Evolutionary conservation across 1,139 yeast genomes (phyloP).

Genomic region (Scheffersomyces lignicola): DNA sequence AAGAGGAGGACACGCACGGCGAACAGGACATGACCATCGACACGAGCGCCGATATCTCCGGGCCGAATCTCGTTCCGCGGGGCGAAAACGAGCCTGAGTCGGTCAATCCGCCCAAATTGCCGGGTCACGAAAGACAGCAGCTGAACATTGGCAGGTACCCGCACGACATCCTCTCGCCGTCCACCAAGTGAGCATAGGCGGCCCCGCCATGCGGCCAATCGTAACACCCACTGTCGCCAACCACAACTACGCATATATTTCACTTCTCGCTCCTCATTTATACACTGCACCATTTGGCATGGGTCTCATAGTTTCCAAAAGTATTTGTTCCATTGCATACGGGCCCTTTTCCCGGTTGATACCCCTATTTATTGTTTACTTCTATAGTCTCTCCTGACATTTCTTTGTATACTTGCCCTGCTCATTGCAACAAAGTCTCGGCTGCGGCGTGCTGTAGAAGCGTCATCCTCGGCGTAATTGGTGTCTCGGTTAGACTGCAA

Average conservation of each 20-base stretch:
- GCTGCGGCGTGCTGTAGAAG: too few relatives aligned
- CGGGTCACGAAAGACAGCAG: conserved; percentile 13
- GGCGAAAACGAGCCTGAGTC: conserved; percentile 15
- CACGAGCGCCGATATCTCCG: conserved; percentile 3
- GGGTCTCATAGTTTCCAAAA: neutral
- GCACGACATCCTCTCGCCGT: conserved; percentile 18
- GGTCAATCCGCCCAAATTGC: conserved; percentile 13
- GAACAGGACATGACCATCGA: conserved; percentile 9
- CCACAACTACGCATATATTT: too few relatives aligned
- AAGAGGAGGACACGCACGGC: conserved; percentile 8
- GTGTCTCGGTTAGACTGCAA: too few relatives aligned
- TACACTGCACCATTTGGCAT: too few relatives aligned
- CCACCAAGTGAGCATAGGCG: too few relatives aligned
- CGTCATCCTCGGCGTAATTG: too few relatives aligned
- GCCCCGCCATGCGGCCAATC: too few relatives aligned
- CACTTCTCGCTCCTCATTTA: too few relatives aligned
- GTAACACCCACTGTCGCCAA: too few relatives aligned
- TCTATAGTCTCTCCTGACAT: neutral
- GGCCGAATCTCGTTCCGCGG: neutral
- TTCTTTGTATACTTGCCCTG: neutral
- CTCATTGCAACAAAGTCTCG: too few relatives aligned
- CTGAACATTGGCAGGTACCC: conserved; percentile 20
- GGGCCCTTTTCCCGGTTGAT: neutral
- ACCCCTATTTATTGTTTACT: neutral
- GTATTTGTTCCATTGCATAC: conserved; percentile 1